Evolutionary conservation across 371 early-diverging fungal genomes (phyloP), one percentile per base, ranked within the genome.

Genomic region (Mucor indicus): DNA sequence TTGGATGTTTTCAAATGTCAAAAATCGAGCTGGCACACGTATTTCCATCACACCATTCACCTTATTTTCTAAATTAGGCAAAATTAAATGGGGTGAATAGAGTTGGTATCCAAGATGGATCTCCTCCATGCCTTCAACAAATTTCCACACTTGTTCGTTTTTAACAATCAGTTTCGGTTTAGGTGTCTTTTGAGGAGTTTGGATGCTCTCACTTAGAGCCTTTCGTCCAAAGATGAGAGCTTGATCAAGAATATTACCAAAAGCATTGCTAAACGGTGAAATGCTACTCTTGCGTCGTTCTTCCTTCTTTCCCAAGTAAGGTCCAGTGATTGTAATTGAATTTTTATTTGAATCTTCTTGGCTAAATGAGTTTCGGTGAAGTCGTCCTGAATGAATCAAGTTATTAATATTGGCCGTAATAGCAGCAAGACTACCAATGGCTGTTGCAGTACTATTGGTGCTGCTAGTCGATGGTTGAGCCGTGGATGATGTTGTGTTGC

Each of bases 31-130:
- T 3, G 81, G 76, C 12, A 85, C 53, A 15, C 81, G 77, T 12
- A 85, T 71, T 45, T 80, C 75, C 8, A 83, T 35, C n/a, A 77
- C 6, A 2, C 75, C 74, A 54, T 85, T 83, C 33, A 80, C 59
- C 21, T 60, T 47, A 9, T 64, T 55, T 39, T 80, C 72, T 42
- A 82, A 55, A 16, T 56, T 54, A 2, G 85, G 85, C 6, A 85
- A 49, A 13, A 80, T 44, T 17, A 57, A 38, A 0, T 64, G 55
- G 4, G 85, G 75, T 16, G 69, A 57, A 53, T 82, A 84, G 5
- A 79, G 55, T 19, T 67, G 57, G 39, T 72, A 71, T 0, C 84
- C 84, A 22, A 81, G 31, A 6, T 57, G 61, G 5, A 44, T 50
- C 33, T 81, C 79, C 15, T 72, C 60, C 4, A 57, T 61, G 2